Percentiles rank a stretch among this genome's conserved stretches.
phyloP scores from a whole-genome alignment of 768 basidiomycete species.

The Hygrocybe coccinea region DNA sequence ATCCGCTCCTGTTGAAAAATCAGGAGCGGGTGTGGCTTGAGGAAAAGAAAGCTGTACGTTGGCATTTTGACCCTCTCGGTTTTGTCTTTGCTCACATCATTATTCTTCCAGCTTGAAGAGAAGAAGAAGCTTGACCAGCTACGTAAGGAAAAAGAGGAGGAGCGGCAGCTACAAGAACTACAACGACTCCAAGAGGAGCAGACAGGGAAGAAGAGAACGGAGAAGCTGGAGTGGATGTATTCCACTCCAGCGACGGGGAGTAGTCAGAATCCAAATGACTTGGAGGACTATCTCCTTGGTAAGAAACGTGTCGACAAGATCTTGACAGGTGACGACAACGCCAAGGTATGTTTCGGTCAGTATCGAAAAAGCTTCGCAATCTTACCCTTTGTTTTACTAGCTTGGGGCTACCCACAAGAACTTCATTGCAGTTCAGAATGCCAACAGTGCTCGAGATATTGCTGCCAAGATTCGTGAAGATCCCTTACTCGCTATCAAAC shows the following conservation, averaged over 20 bases:
- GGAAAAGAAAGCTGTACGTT: conserved; percentile 89
- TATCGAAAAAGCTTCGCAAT: not conserved
- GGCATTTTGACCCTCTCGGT: not conserved
- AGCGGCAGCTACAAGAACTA: conserved; percentile 92
- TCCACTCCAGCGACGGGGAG: conserved; percentile 93
- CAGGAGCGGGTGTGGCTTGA: conserved; percentile 99
- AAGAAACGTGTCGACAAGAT: conserved; percentile 98
- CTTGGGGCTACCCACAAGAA: conserved; percentile 83
- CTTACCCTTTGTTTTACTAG: conserved; percentile 22
- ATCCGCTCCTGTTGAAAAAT: conserved; percentile 95
- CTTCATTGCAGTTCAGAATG: conserved; percentile 93
- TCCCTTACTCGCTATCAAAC: conserved; percentile 94
- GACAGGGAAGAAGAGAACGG: conserved; percentile 89
- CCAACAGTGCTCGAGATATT: conserved; percentile 82
- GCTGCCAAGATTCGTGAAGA: conserved; percentile 95
- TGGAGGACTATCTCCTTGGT: conserved; percentile 94
- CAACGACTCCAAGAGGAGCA: conserved; percentile 93
- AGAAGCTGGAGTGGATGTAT: conserved; percentile 99
- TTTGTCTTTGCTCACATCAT: conserved; percentile 11
- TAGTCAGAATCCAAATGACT: conserved; percentile 78
- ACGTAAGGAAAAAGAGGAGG: conserved; percentile 96
- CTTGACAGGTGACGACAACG: conserved; percentile 85
- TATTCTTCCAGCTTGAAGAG: conserved; percentile 75
- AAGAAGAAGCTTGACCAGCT: conserved; percentile 98
- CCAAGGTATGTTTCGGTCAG: conserved; percentile 50